Conservation (phyloP, 2,329 filamentous ascomycete genomes). For the Scortechinia acanthostroma region DNA sequence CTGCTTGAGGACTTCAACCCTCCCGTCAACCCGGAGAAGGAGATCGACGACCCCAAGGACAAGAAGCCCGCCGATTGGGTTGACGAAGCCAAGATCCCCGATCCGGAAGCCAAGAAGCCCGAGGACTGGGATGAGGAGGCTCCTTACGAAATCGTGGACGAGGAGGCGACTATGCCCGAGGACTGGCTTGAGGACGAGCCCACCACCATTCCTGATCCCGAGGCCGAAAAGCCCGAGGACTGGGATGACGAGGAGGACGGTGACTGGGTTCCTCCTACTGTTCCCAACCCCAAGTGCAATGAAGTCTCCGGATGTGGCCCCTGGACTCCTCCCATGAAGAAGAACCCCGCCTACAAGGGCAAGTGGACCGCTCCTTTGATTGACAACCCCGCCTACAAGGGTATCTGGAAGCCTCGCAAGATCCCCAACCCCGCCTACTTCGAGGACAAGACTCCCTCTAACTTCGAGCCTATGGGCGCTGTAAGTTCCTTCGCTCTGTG, state of each 20-base stretch:
- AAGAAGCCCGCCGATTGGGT: conserved; percentile 94
- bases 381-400: conserved; percentile 98
- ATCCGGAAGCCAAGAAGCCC: conserved; percentile 90
- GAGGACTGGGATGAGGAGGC: conserved; percentile 99
- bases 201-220: conserved; percentile 76
- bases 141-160: conserved; percentile 89
- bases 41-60: conserved; percentile 93
- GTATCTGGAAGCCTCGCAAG: conserved; percentile 86
- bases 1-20: conserved; percentile 91
- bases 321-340: conserved; percentile 86
- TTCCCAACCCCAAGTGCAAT: conserved; percentile 92
- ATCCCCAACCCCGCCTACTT: conserved; percentile 94
- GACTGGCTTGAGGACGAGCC: conserved; percentile 95
- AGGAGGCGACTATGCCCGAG: conserved; percentile 81
- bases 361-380: conserved; percentile 90
- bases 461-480: conserved; percentile 96
- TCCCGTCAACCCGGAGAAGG: conserved; percentile 84
- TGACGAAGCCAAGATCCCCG: conserved; percentile 81
- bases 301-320: conserved; percentile 89
- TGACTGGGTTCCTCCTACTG: conserved; percentile 85
- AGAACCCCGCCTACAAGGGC: conserved; percentile 97
- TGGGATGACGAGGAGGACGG: conserved; percentile 99
- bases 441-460: conserved; percentile 92
- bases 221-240: conserved; percentile 94
- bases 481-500: conserved; percentile 44